Conservation (phyloP, 352 stramenopile species). For the Pythium grandisporangium region DNA sequence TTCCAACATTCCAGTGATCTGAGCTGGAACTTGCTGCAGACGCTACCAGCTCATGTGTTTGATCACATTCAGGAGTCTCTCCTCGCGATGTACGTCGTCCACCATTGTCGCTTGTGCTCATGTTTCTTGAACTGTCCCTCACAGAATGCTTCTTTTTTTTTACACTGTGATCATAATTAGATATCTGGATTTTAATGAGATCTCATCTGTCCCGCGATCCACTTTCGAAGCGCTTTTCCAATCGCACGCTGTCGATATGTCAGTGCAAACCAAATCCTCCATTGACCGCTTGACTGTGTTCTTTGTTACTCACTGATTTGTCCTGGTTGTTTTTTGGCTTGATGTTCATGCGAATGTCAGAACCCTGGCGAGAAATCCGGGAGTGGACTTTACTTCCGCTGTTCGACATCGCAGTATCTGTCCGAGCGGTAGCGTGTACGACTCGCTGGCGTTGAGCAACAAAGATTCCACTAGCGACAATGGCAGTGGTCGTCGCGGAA, state of each 20-base stretch:
- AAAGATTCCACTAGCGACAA: no score
- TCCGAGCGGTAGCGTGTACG: constrained; percentile 46
- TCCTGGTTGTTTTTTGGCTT: no score
- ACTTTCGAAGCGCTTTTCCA: constrained; percentile 36
- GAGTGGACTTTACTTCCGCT: constrained; percentile 25
- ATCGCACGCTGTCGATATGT: constrained; percentile 31
- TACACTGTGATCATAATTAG: no score
- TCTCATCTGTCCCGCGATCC: constrained; percentile 45
- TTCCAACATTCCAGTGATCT: constrained; percentile 50
- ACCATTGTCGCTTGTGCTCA: background rate
- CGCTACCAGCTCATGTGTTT: constrained; percentile 43
- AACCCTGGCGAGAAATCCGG: constrained; percentile 38
- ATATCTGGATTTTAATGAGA: constrained; percentile 49
- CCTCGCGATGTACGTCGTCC: constrained; percentile 29
- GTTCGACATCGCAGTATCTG: constrained; percentile 27
- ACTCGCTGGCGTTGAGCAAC: no score
- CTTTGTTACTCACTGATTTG: no score
- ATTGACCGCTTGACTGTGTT: no score
- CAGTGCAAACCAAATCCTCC: no score
- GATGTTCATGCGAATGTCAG: constrained; percentile 8
- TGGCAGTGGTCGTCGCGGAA: no score
- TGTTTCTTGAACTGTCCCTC: no score
- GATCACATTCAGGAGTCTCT: constrained; percentile 34
- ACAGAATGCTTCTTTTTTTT: no score
- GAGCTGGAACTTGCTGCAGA: constrained; percentile 43